phyloP scores from a whole-genome alignment of 2,329 filamentous ascomycete genomes.

The Claviceps cyperi region DNA sequence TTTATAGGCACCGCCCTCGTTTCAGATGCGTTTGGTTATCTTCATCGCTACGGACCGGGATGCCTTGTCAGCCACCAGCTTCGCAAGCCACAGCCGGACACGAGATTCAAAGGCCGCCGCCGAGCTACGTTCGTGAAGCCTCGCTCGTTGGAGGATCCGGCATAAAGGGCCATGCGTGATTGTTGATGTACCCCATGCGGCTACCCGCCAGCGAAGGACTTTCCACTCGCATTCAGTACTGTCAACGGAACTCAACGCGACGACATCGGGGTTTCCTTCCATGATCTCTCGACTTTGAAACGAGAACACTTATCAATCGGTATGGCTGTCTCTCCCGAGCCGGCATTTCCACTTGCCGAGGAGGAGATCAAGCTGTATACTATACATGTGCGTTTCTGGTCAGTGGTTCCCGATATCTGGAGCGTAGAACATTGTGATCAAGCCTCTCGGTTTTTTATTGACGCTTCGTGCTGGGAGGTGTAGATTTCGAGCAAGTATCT shows the following conservation, averaged over 20 bases:
- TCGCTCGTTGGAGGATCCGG: too few relatives aligned
- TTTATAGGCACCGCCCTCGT: background rate
- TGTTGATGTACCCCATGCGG: too few relatives aligned
- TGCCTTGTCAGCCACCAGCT: too few relatives aligned
- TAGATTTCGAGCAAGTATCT: conserved; percentile 54
- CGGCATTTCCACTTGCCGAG: conserved; percentile 11
- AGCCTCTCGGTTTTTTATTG: background rate
- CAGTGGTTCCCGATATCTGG: too few relatives aligned
- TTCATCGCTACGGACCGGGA: too few relatives aligned
- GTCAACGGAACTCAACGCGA: too few relatives aligned
- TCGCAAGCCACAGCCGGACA: background rate
- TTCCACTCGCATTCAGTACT: too few relatives aligned
- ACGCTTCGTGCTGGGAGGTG: background rate
- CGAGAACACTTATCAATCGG: background rate
- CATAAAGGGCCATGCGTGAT: too few relatives aligned
- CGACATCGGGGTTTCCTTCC: background rate
- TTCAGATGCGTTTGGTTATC: background rate
- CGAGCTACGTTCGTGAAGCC: too few relatives aligned
- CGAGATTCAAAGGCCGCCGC: background rate
- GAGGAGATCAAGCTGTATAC: conserved; percentile 39
- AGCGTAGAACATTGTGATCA: too few relatives aligned
- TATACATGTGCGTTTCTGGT: conserved; percentile 34
- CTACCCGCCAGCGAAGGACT: too few relatives aligned
- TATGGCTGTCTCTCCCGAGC: conserved; percentile 7
- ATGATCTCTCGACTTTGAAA: background rate